These are phyloP conservation scores for Cladosporium halotolerans DNA, from an alignment of 2,329 filamentous ascomycete species.

Conservation along the genomic window DNA sequence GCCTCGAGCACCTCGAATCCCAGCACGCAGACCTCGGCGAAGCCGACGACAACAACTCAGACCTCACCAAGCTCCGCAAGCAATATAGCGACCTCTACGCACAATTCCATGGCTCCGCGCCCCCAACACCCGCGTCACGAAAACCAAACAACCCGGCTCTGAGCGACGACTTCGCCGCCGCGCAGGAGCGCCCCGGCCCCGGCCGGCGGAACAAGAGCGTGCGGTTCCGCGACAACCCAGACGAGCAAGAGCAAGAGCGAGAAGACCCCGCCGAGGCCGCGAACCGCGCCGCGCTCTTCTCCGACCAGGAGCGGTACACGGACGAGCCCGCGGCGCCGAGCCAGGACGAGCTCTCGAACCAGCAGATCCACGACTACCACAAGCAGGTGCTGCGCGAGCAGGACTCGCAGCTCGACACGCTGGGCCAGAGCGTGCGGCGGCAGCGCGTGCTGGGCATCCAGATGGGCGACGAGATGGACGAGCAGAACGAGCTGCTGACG, in stretches of 20 bases:
- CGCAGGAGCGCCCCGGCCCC: conserved; percentile 43
- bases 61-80: conserved; percentile 62
- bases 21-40: conserved; percentile 60
- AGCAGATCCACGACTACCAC: conserved; percentile 84
- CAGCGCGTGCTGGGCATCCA: conserved; percentile 91
- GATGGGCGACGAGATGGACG: conserved; percentile 92
- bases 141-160: conserved; percentile 61
- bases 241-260: conserved; percentile 8
- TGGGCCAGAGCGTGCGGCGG: conserved; percentile 79
- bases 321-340: conserved; percentile 58
- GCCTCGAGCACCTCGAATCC: conserved; percentile 63
- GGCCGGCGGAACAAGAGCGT: conserved; percentile 42
- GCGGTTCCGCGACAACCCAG: conserved; percentile 67
- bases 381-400: conserved; percentile 75
- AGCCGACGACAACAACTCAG: conserved; percentile 45
- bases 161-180: conserved; percentile 58
- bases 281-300: conserved; percentile 53
- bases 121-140: conserved; percentile 47
- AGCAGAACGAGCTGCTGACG: conserved; percentile 81
- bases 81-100: conserved; percentile 71
- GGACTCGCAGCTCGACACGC: conserved; percentile 82
- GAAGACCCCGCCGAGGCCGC: conserved; percentile 44
- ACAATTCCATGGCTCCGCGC: conserved; percentile 66
- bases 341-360: conserved; percentile 61
- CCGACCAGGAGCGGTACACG: conserved; percentile 47